Conservation (phyloP, 2,329 filamentous ascomycete species). For the Botryotinia narcissicola region DNA sequence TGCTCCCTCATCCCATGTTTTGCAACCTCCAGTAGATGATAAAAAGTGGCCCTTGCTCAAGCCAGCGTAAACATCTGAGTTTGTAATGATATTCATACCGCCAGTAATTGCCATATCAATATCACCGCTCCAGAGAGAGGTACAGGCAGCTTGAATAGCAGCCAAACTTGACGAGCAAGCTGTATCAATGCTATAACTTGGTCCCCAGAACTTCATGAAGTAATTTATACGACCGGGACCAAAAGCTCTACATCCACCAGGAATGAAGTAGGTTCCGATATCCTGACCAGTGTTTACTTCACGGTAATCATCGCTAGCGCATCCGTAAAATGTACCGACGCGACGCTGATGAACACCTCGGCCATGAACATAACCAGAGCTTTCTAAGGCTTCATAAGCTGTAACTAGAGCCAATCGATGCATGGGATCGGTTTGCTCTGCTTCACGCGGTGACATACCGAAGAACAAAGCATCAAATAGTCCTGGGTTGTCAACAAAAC, state of each 20-base stretch:
- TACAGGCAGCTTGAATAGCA: slow-evolving; percentile 52
- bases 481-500: slow-evolving; percentile 67
- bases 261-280: slow-evolving; percentile 33
- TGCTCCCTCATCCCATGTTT: slow-evolving; percentile 57
- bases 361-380: slow-evolving; percentile 64
- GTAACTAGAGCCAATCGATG: slow-evolving; percentile 72
- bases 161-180: slow-evolving; percentile 57
- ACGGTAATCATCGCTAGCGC: slow-evolving; percentile 31
- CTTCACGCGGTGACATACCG: slow-evolving; percentile 80
- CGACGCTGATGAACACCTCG: slow-evolving; percentile 27
- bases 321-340: slow-evolving; percentile 31
- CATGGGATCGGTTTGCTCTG: slow-evolving; percentile 75
- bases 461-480: slow-evolving; percentile 78
- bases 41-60: slow-evolving; percentile 23
- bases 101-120: slow-evolving; percentile 44
- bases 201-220: slow-evolving; percentile 44
- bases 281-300: slow-evolving; percentile 33
- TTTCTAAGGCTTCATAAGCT: slow-evolving; percentile 77
- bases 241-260: slow-evolving; percentile 32
- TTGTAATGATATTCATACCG: slow-evolving; percentile 39
- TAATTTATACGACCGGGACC: slow-evolving; percentile 39
- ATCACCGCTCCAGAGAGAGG: slow-evolving; percentile 48
- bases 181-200: slow-evolving; percentile 57
- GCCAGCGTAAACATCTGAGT: slow-evolving; percentile 40
- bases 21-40: slow-evolving; percentile 27